Evolutionary conservation across 192 early-diverging fungal species (phyloP), one percentile per base, ranked within the genome.

Genomic region (Chytriomyces hyalinus): DNA sequence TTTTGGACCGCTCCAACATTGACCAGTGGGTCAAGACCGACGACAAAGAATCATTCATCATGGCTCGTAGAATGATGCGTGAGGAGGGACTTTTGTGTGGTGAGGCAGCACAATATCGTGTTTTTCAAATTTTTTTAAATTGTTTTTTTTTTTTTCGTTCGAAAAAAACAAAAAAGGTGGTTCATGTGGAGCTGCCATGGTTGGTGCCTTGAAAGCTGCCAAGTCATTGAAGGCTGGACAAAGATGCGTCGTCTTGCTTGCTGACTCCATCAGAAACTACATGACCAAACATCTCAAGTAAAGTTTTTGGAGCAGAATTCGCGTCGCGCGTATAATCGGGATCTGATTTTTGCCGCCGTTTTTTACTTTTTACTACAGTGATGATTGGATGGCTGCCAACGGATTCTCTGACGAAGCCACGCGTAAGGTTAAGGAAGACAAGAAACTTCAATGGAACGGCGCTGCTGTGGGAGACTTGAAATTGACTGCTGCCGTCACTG

Each of bases 211-310:
- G 28, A 84, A 93, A 78, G 94, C 93, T 7, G 94, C 94, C 73
- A 96, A 94, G 80, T 79, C 84, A 24, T 85, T 99, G 15, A 93
- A 92, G 73, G 87, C 92, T 46, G 96, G 95, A 61, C 91, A 97
- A 83, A 90, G 95, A 63, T 92, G 92, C 78, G 96, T 98, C 76
- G 96, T 98, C 7, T 82, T 99, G n/a, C 82, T 99, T 61, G 92
- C 98, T 46, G 98, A 99, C 85, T 97, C 96, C 11, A 96, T 98
- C 71, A 90, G 97, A 69, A 99, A 99, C 89, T 99, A 98, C 90
- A 99, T 99, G 97, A 95, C 96, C 79, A 98, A 98, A 84, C 97
- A 97, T 86, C 91, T 99, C 80, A 96, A 93, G 84, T 85, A 46
- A 61, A 26, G 24, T 26, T 26, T 78, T 68, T 11, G 20, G 49